Evolutionary conservation across 257 asterid genomes (phyloP), one percentile per base, ranked within the genome.

Genomic region (Scutellaria barbata): DNA sequence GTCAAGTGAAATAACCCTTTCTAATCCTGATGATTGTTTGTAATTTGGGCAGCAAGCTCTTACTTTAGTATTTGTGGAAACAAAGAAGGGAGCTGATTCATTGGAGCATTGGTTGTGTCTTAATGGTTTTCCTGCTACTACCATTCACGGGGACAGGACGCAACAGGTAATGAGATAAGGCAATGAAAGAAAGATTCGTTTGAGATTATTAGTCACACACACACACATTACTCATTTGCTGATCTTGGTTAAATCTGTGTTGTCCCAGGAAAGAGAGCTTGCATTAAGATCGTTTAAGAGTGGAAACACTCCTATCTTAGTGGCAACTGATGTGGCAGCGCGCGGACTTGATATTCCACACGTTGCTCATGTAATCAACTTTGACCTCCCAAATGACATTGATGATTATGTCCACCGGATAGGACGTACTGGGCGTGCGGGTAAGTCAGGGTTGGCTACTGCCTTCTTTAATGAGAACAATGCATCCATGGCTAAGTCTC

Each of bases 61-160:
- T 33, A 92, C 96, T 54, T 77, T 92, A 69, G 98, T 92, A 59
- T 92, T 92, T 79, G 98, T 92, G 83, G 97, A 92, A 86, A 92
- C 97, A 10, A 92, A 92, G 90, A 92, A 86, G 71, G 95, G 96
- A 79, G 96, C 97, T 67, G 97, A 92, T 64, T 75, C 97, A 33
- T 86, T 92, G 87, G 97, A 92, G 70, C 75, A 89, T 68, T 92
- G 95, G 96, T 72, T 92, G 70, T 85, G 76, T 64, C 20, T 35
- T 20, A 92, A 86, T 79, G 84, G 88, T 20, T 92, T 92, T 79
- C 95, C 95, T 76, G 96, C 97, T 37, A 92, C 97, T 68, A 81
- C 96, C 14, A 92, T 92, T 80, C 97, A 92, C 33, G 97, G 97
- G 51, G 97, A 92, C 80, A 88, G 97, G 63, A 86, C 96, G 10